These are phyloP conservation scores for Shiraia sp. DNA, from an alignment of 2,329 filamentous ascomycete species.

Conservation along the genomic window DNA sequence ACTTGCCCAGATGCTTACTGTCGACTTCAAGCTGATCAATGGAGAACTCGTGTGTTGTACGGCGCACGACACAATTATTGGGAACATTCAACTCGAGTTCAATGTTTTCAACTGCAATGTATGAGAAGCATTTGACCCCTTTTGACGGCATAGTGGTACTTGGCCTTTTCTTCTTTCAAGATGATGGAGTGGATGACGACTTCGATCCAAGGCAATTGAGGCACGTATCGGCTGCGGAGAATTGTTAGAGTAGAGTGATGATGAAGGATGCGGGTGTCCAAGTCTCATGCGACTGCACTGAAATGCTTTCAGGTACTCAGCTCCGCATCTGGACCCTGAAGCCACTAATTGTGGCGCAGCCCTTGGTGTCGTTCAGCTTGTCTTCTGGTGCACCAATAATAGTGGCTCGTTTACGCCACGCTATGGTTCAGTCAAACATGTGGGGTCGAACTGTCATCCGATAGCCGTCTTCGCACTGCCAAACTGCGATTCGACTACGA, in stretches of 20 bases:
- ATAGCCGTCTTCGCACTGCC: too few relatives aligned
- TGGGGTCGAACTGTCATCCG: too few relatives aligned
- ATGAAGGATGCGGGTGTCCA: not conserved
- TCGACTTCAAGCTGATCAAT: conserved; percentile 53
- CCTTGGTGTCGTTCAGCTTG: too few relatives aligned
- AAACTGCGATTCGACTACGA: too few relatives aligned
- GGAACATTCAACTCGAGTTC: conserved; percentile 54
- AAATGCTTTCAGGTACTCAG: conserved; percentile 5
- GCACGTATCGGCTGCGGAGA: not conserved
- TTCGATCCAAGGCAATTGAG: not conserved
- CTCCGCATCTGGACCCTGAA: conserved; percentile 8
- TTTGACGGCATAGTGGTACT: conserved; percentile 39
- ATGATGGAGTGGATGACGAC: not conserved
- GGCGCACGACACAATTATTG: conserved; percentile 33
- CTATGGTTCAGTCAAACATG: too few relatives aligned
- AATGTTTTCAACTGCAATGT: conserved; percentile 43
- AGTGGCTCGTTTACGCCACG: too few relatives aligned
- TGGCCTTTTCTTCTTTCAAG: not conserved
- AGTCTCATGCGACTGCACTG: conserved; percentile 1
- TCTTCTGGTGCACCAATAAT: too few relatives aligned
- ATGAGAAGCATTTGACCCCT: conserved; percentile 38
- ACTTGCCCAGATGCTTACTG: conserved; percentile 46
- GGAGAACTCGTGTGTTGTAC: conserved; percentile 43
- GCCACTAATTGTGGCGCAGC: conserved; percentile 13
- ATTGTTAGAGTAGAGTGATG: not conserved